Conservation (phyloP, 2,329 filamentous ascomycete genomes). For the Incumbomyces lentus region DNA sequence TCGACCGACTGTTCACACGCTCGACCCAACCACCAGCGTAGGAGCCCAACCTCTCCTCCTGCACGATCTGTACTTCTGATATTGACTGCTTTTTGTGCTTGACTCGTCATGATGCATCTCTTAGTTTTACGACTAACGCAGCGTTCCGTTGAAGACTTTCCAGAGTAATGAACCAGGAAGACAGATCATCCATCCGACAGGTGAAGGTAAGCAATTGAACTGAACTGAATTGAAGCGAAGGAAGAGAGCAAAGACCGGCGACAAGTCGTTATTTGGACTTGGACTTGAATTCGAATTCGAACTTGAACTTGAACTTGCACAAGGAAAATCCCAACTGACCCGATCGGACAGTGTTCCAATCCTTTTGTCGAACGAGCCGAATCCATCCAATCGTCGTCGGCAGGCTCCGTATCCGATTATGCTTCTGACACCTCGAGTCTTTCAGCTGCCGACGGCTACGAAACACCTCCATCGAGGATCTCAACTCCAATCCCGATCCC, state of each 20-base stretch:
- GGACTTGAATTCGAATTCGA: too few relatives aligned
- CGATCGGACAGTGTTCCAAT: constrained; percentile 27
- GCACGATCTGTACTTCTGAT: constrained; percentile 8
- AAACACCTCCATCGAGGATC: constrained; percentile 33
- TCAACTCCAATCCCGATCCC: constrained; percentile 17
- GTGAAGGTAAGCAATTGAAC: constrained; percentile 31
- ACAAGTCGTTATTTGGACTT: too few relatives aligned
- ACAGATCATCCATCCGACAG: constrained; percentile 24
- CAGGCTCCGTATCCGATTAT: constrained; percentile 38
- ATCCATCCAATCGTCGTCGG: constrained; percentile 38
- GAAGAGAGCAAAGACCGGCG: constrained; percentile 7
- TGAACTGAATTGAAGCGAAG: too few relatives aligned
- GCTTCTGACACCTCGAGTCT: constrained; percentile 29
- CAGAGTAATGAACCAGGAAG: constrained; percentile 25
- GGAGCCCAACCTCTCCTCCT: constrained; percentile 16
- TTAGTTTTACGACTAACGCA: constrained; percentile 12
- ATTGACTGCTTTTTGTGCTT: constrained; percentile 9
- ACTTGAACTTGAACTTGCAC: not conserved
- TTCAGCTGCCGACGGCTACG: constrained; percentile 30
- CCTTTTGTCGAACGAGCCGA: constrained; percentile 34
- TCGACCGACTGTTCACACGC: not conserved
- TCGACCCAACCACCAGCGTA: constrained; percentile 17
- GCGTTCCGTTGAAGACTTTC: constrained; percentile 9
- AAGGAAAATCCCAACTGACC: too few relatives aligned
- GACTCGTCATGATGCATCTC: constrained; percentile 15